Evolutionary conservation across 805 yeast species (phyloP).

Genomic region (Wickerhamiella musiphila): DNA sequence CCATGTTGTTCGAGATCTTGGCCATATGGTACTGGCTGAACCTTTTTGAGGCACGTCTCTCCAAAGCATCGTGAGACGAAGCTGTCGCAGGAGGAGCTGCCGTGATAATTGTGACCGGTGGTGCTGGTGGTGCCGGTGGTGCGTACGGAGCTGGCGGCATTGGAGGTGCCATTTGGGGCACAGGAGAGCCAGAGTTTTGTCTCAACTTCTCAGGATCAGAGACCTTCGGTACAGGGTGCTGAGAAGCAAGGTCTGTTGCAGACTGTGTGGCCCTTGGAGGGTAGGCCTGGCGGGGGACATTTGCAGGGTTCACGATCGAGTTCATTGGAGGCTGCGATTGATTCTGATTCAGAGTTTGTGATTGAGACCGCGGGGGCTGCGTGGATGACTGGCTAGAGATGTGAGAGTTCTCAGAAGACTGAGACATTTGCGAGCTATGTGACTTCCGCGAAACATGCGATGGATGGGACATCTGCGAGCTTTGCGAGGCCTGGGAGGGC

Average conservation of each 20-base stretch:
- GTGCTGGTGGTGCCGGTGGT: background rate
- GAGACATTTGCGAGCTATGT: background rate
- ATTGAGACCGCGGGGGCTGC: background rate
- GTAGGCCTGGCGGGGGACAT: too few relatives aligned
- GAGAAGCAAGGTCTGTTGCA: too few relatives aligned
- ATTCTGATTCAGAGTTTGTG: background rate
- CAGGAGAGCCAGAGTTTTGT: too few relatives aligned
- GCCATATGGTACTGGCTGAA: slow-evolving; percentile 89
- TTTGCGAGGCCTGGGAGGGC: too few relatives aligned
- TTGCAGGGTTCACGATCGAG: slow-evolving; percentile 1
- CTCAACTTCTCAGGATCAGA: too few relatives aligned
- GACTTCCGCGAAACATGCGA: too few relatives aligned
- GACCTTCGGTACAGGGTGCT: too few relatives aligned
- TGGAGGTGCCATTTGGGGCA: background rate
- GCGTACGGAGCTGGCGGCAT: background rate
- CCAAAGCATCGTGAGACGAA: slow-evolving; percentile 66
- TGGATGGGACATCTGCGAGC: too few relatives aligned
- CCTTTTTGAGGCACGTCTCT: slow-evolving; percentile 83
- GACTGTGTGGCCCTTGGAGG: too few relatives aligned
- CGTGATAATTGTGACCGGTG: background rate
- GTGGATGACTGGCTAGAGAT: background rate
- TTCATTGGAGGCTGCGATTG: slow-evolving; percentile 1
- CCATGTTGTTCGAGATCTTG: slow-evolving; percentile 27
- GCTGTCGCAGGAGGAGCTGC: slow-evolving; percentile 39
- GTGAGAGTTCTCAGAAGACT: background rate